Evolutionary conservation across 768 basidiomycete species (phyloP).

Genomic region (Candolleomyces eurysporus): DNA sequence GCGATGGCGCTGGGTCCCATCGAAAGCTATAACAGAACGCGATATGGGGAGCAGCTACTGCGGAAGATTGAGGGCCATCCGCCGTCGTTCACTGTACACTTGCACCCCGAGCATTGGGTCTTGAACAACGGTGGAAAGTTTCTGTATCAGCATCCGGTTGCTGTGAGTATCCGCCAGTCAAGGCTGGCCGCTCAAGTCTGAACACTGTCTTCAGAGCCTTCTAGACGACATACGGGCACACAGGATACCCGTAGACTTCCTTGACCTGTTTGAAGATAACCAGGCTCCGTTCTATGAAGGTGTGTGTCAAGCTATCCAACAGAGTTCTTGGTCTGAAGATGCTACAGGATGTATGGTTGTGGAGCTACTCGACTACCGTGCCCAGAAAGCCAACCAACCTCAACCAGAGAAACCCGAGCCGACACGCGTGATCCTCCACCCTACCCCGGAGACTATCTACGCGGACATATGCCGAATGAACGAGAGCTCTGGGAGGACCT

Average conservation of each 20-base stretch:
- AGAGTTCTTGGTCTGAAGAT: constrained; percentile 4
- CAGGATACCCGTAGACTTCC: constrained; percentile 82
- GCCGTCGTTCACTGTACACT: constrained; percentile 77
- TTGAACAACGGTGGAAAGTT: constrained; percentile 82
- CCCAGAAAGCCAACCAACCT: constrained; percentile 55
- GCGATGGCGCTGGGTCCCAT: constrained; percentile 8
- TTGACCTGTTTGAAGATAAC: constrained; percentile 74
- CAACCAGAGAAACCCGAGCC: constrained; percentile 54
- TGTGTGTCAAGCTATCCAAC: constrained; percentile 25
- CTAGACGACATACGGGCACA: constrained; percentile 82
- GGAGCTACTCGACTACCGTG: constrained; percentile 76
- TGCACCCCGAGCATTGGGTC: constrained; percentile 79
- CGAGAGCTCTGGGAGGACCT: constrained; percentile 52
- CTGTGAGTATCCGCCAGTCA: constrained; percentile 35
- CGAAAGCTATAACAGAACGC: constrained; percentile 73
- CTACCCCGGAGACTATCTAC: constrained; percentile 76
- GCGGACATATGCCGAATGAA: constrained; percentile 74
- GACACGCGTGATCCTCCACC: constrained; percentile 74
- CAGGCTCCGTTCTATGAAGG: constrained; percentile 84
- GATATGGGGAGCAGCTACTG: constrained; percentile 60
- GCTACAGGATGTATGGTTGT: constrained; percentile 78
- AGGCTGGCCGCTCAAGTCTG: not conserved
- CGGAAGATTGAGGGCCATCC: constrained; percentile 52
- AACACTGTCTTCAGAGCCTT: constrained; percentile 51
- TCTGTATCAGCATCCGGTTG: constrained; percentile 74